These are phyloP conservation scores for Colletotrichum plurivorum DNA, from an alignment of 2,329 filamentous ascomycete species.

Conservation along the genomic window DNA sequence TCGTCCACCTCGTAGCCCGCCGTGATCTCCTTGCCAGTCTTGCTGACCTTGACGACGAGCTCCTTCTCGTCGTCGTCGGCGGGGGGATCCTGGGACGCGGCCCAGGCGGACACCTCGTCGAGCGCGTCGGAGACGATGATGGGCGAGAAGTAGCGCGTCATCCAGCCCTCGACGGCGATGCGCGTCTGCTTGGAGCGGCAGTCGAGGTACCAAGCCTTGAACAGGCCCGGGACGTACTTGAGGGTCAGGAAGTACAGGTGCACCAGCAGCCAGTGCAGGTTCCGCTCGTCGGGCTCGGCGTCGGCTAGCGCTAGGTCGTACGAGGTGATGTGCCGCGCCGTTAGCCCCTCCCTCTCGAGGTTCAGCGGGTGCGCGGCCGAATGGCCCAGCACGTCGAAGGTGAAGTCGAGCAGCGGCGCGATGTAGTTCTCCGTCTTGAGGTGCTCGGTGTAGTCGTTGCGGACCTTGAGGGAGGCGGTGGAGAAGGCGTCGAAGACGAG, in stretches of 20 bases:
- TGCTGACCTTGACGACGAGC: conserved; percentile 78
- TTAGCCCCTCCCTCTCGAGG: conserved; percentile 77
- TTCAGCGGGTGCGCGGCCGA: conserved; percentile 80
- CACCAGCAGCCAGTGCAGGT: conserved; percentile 86
- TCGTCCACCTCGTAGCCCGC: conserved; percentile 93
- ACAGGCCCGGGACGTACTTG: conserved; percentile 81
- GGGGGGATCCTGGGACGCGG: conserved; percentile 63
- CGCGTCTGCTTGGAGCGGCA: conserved; percentile 86
- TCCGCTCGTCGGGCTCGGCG: conserved; percentile 75
- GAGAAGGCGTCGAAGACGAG: conserved; percentile 89
- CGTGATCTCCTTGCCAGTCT: conserved; percentile 80
- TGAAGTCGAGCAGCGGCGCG: conserved; percentile 79
- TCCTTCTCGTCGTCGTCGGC: conserved; percentile 67
- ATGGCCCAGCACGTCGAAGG: conserved; percentile 88
- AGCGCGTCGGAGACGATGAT: conserved; percentile 77
- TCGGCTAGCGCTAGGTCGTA: conserved; percentile 69
- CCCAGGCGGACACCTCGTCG: conserved; percentile 78
- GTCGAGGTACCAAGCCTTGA: conserved; percentile 87
- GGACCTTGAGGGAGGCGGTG: conserved; percentile 84
- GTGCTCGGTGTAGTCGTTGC: conserved; percentile 83
- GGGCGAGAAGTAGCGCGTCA: conserved; percentile 84
- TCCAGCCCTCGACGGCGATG: conserved; percentile 86
- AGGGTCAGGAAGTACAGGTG: conserved; percentile 90
- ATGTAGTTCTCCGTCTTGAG: conserved; percentile 83
- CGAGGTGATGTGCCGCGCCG: conserved; percentile 65